phyloP scores from a whole-genome alignment of 306 rosid species.

The Pterocarpus macrocarpus region DNA sequence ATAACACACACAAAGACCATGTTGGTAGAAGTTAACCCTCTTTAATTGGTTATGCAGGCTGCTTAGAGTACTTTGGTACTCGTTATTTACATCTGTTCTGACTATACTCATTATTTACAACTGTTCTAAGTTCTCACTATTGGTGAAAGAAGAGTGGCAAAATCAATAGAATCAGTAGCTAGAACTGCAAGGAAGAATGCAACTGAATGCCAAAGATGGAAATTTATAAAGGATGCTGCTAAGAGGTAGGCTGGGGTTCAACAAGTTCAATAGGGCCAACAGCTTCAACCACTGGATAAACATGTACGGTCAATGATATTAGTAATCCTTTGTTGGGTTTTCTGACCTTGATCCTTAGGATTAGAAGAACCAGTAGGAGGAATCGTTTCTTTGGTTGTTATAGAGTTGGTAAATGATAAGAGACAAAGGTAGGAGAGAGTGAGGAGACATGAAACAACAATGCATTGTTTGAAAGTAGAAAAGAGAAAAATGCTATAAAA shows the following conservation, averaged over 20 bases:
- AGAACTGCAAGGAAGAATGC: conserved; percentile 78
- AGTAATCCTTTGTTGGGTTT: too few relatives aligned
- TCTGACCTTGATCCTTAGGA: too few relatives aligned
- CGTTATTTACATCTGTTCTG: conserved; percentile 95
- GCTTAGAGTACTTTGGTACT: conserved; percentile 90
- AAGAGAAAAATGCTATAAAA: too few relatives aligned
- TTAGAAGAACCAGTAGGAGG: too few relatives aligned
- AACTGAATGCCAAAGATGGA: conserved; percentile 86
- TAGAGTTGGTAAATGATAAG: too few relatives aligned
- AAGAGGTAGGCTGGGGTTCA: conserved; percentile 51
- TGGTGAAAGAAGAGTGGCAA: conserved; percentile 83
- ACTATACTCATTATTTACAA: conserved; percentile 37
- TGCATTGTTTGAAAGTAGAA: too few relatives aligned
- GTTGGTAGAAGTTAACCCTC: conserved; percentile 52
- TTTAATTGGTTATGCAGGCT: conserved; percentile 80
- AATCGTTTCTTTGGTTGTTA: too few relatives aligned
- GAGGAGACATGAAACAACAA: too few relatives aligned
- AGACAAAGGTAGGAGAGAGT: too few relatives aligned
- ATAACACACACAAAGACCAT: not conserved
- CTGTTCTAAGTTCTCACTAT: conserved; percentile 71
- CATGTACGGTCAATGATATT: too few relatives aligned
- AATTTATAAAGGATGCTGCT: conserved; percentile 78
- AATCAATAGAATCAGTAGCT: conserved; percentile 93
- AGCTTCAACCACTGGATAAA: too few relatives aligned
- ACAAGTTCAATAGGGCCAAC: too few relatives aligned